Evolutionary conservation across 768 basidiomycete species (phyloP), one percentile per base, ranked within the genome.

Genomic region (Tulasnella sp.): DNA sequence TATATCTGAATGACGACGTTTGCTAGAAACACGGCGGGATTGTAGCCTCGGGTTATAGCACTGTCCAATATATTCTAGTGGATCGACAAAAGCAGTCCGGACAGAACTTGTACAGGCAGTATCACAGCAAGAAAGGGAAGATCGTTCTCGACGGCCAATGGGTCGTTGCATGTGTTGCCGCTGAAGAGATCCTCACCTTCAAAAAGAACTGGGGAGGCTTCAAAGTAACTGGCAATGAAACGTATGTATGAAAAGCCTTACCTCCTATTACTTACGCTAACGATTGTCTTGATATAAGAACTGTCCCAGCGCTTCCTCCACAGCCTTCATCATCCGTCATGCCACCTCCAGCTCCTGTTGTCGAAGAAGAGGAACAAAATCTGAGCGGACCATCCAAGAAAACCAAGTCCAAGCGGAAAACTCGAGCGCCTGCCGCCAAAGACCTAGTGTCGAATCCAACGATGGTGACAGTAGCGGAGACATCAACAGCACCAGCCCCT

Each of bases 101-200:
- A 2, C 88, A 90, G 68, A 88, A 82, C 66, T 70, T 92, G 2
- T 89, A 80, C 70, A 80, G 86, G 45, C 86, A 88, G 67, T 90
- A 88, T 69, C 79, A 78, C 1, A 78, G 79, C 47, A 90, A 89
- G 72, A 89, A 87, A 71, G 81, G 80, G 42, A 90, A 90, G 69
- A 74, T 89, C 47, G 80, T 92, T 2, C 79, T 92, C 5, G 77
- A 81, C 65, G 77, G 80, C 3, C 78, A 79, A 48, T 92, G 89
- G 89, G 77, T 88, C 21, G 77, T 79, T 51, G 85, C 88, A 67
- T 92, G 89, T 65, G 75, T 92, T 65, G 80, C 83, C 65, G 72
- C 77, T 4, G 78, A 80, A 52, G 76, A 78, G 47, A 75, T 92
- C 32, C 85, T 87, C 68, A 87, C 85, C 0, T 90, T 84, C 66